Conservation (phyloP, 495 filamentous ascomycete species). For the Elasticomyces elasticus region DNA sequence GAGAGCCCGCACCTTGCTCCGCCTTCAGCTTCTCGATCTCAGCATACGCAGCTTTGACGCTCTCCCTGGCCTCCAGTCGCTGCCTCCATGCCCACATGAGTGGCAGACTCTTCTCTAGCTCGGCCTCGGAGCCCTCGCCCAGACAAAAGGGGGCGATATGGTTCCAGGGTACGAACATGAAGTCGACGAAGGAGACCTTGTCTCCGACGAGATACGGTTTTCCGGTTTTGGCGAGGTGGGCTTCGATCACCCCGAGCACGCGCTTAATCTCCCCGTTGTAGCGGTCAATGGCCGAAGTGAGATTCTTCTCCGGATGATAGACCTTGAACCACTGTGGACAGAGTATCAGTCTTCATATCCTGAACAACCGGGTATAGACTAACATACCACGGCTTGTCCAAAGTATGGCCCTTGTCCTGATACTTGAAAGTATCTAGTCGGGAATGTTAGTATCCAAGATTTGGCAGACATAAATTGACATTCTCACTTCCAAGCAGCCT, state of each 20-base stretch:
- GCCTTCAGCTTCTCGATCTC: constrained; percentile 15
- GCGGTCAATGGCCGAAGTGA: constrained; percentile 38
- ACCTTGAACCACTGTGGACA: background rate
- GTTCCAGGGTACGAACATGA: constrained; percentile 39
- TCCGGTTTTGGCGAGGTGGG: constrained; percentile 26
- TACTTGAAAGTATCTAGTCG: constrained; percentile 37
- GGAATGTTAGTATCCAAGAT: too few species aligned
- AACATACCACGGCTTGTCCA: constrained; percentile 31
- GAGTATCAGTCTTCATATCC: background rate
- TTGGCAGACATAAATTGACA: too few species aligned
- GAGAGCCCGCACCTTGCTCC: too few species aligned
- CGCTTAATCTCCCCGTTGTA: constrained; percentile 41
- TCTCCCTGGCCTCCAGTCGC: constrained; percentile 7
- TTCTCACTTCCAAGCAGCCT: constrained; percentile 33
- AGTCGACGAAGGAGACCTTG: constrained; percentile 41
- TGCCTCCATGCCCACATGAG: constrained; percentile 15
- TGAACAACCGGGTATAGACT: background rate
- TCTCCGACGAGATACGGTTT: constrained; percentile 42
- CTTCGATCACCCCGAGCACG: constrained; percentile 39
- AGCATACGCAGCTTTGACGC: constrained; percentile 15
- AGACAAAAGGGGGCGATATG: constrained; percentile 26
- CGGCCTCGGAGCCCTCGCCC: constrained; percentile 33
- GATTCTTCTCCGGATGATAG: background rate
- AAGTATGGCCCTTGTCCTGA: constrained; percentile 35
- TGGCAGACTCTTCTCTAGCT: constrained; percentile 20